Evolutionary conservation across 441 rosid genomes (phyloP), one percentile per base, ranked within the genome.

Genomic region (Syzygium malaccense): DNA sequence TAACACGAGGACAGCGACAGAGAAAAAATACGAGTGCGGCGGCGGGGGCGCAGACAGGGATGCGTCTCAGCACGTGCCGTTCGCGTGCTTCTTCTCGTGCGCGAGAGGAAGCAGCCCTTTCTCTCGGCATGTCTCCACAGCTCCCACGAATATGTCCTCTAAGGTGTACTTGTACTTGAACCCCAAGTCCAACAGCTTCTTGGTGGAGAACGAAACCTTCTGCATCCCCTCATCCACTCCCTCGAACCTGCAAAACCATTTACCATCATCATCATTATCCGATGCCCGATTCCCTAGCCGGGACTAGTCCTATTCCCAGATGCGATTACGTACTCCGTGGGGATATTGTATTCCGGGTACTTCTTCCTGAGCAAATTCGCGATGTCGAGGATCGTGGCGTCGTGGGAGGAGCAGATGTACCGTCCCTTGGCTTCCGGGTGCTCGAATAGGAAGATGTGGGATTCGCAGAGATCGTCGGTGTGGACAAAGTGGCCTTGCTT

Each of bases 401-500:
- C 92, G 54, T 95, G 93, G 19, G 98, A 93, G 83, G 96, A 95
- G 91, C 99, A 95, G 55, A 98, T 89, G 89, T 96, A 97, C 13
- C 99, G 95, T 55, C 99, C 99, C 88, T 95, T 91, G 7, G 99
- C 96, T 45, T 89, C 87, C 8, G 94, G 95, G 87, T 95, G 75
- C 93, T 98, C 98, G 48, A 78, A 96, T 90, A 97, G 87, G 92
- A 91, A 96, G 84, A 97, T 94, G 88, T 98, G 99, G 51, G 96
- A 88, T 49, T 89, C 92, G 93, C 98, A 95, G 45, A 97, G 94
- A 88, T 98, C 99, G 86, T 96, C 99, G 91, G 97, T 91, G 88
- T 98, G 98, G 68, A 96, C 97, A 75, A 91, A 98, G 51, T 98
- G 95, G 37, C 99, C 96, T 89, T 95, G 98, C 91, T 90, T 94